Evolutionary conservation across 225 moss, liverwort and hornwort species (phyloP).

Genomic region (Sphagnum contortum): DNA sequence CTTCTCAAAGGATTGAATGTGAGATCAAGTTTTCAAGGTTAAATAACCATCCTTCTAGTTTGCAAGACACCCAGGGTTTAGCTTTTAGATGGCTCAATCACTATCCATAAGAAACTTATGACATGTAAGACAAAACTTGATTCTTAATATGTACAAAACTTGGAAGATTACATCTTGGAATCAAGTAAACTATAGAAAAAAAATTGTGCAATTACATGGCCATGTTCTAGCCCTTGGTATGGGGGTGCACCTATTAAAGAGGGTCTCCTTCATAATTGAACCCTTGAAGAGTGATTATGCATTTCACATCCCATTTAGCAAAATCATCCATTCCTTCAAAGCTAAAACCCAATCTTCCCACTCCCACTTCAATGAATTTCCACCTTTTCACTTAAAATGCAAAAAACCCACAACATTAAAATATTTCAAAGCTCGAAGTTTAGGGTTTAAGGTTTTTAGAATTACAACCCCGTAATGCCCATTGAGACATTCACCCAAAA

Average conservation of each 20-base stretch:
- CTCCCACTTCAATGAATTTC: slow-evolving; percentile 23
- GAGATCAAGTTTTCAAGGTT: slow-evolving; percentile 76
- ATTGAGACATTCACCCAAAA: too few species aligned
- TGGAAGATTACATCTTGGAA: too few species aligned
- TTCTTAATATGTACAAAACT: too few species aligned
- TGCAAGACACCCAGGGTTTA: slow-evolving; percentile 65
- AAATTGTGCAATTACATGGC: too few species aligned
- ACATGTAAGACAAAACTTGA: background rate
- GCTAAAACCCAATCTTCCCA: slow-evolving; percentile 83
- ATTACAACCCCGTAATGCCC: too few species aligned
- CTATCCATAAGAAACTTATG: slow-evolving; percentile 73
- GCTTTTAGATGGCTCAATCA: slow-evolving; percentile 74
- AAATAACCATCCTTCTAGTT: slow-evolving; percentile 94
- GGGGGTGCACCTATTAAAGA: slow-evolving; percentile 41
- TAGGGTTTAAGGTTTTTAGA: too few species aligned
- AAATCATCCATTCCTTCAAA: slow-evolving; percentile 80
- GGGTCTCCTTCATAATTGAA: slow-evolving; percentile 55
- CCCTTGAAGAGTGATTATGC: slow-evolving; percentile 70
- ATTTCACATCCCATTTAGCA: slow-evolving; percentile 76
- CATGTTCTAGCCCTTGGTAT: background rate
- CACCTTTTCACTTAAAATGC: slow-evolving; percentile 22
- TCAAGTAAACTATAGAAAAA: too few species aligned
- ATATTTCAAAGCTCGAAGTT: too few species aligned
- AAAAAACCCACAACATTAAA: too few species aligned
- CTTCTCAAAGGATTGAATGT: slow-evolving; percentile 66